Evolutionary conservation across 225 moss, liverwort and hornwort genomes (phyloP).

Genomic region (Anthoceros angustus): DNA sequence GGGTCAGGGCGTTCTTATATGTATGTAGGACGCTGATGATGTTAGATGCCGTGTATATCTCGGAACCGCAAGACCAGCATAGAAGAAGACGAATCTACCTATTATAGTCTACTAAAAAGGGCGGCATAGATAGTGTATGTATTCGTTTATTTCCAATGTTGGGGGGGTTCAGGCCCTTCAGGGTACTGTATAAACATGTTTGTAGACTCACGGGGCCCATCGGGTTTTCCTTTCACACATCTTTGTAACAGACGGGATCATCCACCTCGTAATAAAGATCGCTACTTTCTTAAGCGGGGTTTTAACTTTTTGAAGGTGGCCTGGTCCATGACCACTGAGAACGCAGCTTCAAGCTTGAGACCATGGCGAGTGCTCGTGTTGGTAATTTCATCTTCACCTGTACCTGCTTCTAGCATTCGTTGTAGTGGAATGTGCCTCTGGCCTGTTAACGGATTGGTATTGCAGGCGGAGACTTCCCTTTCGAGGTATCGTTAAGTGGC

Average conservation of each 20-base stretch:
- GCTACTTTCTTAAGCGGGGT: background rate
- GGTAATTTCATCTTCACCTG: background rate
- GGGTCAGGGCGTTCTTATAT: too few species aligned
- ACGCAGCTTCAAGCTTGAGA: background rate
- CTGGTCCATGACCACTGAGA: background rate
- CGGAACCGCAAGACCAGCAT: too few species aligned
- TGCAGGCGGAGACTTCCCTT: conserved; percentile 62
- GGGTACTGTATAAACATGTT: too few species aligned
- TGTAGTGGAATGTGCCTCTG: background rate
- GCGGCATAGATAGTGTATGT: too few species aligned
- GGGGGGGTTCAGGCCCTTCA: too few species aligned
- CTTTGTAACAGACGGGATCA: background rate
- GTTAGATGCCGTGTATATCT: too few species aligned
- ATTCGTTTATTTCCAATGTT: too few species aligned
- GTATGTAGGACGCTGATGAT: too few species aligned
- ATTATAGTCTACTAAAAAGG: too few species aligned
- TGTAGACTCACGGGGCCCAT: too few species aligned
- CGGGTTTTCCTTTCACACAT: too few species aligned
- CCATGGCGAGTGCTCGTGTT: background rate
- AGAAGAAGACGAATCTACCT: too few species aligned
- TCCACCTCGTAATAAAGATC: background rate
- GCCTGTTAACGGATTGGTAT: background rate
- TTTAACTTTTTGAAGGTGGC: background rate
- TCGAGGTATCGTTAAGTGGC: conserved; percentile 54
- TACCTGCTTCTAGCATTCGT: background rate